These are phyloP conservation scores for Inga laurina DNA, from an alignment of 306 rosid genomes.

Conservation along the genomic window DNA sequence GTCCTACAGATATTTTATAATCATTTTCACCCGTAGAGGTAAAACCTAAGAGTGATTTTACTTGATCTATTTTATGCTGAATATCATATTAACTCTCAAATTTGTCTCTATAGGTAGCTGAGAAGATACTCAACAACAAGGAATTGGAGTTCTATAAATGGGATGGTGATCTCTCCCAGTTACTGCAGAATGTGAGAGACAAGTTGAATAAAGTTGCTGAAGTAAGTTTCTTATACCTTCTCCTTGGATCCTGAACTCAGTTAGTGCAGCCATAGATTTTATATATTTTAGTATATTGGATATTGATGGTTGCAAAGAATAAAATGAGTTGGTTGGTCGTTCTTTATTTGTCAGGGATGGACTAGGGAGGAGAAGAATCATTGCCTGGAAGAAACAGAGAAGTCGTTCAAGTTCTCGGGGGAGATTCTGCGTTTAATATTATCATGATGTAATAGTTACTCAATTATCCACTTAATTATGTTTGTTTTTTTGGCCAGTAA, in stretches of 20 bases:
- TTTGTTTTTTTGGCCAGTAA: too few relatives aligned
- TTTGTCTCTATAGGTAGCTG: constrained; percentile 56
- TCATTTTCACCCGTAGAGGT: constrained; percentile 2
- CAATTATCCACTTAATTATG: constrained; percentile 12
- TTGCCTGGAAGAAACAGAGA: constrained; percentile 94
- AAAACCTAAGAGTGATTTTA: constrained; percentile 4
- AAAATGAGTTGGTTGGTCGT: background rate
- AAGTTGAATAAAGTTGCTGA: constrained; percentile 88
- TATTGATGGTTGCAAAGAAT: background rate
- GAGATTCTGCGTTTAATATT: constrained; percentile 91
- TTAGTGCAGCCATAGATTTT: too few relatives aligned
- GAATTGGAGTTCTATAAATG: constrained; percentile 91
- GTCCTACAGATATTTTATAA: background rate
- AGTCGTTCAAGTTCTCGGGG: constrained; percentile 85
- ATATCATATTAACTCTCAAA: background rate
- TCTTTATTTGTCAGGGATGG: constrained; percentile 59
- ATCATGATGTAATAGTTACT: constrained; percentile 42
- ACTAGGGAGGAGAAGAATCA: constrained; percentile 92
- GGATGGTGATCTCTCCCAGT: constrained; percentile 80
- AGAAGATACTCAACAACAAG: constrained; percentile 65
- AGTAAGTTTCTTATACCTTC: constrained; percentile 42
- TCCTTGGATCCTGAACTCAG: background rate
- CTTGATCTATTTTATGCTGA: background rate
- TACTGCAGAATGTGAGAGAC: constrained; percentile 89
- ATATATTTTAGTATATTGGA: too few relatives aligned